These are phyloP conservation scores for Canna indica DNA, from an alignment of 176 grass and related monocot genomes.

Conservation along the genomic window DNA sequence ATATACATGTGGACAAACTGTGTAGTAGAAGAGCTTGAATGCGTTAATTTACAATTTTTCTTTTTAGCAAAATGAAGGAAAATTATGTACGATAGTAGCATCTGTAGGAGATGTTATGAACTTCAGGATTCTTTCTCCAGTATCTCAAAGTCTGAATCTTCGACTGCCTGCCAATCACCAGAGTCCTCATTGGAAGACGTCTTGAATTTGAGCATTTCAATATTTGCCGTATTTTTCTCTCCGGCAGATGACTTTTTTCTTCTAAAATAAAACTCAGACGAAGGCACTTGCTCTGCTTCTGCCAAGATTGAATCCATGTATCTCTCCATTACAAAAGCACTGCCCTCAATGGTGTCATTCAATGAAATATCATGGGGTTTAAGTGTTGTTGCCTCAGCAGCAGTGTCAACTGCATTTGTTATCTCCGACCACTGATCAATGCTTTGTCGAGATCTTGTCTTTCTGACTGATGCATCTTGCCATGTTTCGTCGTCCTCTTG, in stretches of 20 bases:
- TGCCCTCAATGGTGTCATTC: conserved; percentile 34
- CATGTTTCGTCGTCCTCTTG: conserved; percentile 44
- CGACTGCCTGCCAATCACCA: conserved; percentile 44
- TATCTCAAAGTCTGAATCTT: conserved; percentile 71
- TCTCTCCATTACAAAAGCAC: conserved; percentile 67
- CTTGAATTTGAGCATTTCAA: conserved; percentile 18
- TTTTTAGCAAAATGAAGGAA: too few species aligned
- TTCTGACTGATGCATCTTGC: conserved; percentile 40
- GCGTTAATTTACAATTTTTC: neutral
- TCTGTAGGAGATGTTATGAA: neutral
- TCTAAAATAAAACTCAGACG: conserved; percentile 51
- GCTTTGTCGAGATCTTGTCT: conserved; percentile 73
- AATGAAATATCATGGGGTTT: conserved; percentile 32
- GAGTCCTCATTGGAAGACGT: conserved; percentile 48
- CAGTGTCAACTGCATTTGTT: conserved; percentile 53
- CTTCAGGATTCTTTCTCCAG: conserved; percentile 35
- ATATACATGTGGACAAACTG: too few species aligned
- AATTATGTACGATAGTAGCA: neutral
- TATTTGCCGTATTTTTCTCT: conserved; percentile 27
- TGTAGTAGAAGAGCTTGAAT: too few species aligned
- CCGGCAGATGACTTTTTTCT: conserved; percentile 41
- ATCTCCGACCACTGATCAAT: conserved; percentile 93
- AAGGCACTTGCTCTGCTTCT: conserved; percentile 32
- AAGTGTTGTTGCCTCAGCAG: conserved; percentile 37
- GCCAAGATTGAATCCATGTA: conserved; percentile 87